Conservation (phyloP, 2,329 filamentous ascomycete genomes). For the Byssochlamys sp. region DNA sequence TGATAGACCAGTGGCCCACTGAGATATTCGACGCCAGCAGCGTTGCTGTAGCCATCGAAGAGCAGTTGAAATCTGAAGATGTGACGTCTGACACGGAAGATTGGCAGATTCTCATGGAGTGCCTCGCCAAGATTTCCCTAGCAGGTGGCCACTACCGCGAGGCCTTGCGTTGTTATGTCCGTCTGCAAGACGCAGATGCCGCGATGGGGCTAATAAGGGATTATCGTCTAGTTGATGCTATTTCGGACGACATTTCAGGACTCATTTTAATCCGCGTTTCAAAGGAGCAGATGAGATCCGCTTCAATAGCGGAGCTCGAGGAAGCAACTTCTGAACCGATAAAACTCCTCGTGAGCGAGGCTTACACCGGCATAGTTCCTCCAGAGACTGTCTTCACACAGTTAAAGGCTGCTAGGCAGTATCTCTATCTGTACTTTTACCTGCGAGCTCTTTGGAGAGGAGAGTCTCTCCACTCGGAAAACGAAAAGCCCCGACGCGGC, state of each 20-base stretch:
- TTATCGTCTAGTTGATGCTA: constrained; percentile 78
- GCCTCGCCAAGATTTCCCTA: constrained; percentile 74
- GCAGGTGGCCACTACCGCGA: constrained; percentile 72
- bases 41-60: constrained; percentile 69
- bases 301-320: constrained; percentile 62
- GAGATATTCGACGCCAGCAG: constrained; percentile 73
- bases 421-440: constrained; percentile 84
- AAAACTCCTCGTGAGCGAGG: constrained; percentile 77
- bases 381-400: constrained; percentile 70
- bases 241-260: constrained; percentile 79
- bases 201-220: constrained; percentile 79
- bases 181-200: constrained; percentile 80
- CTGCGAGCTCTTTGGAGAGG: constrained; percentile 76
- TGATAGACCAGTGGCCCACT: constrained; percentile 74
- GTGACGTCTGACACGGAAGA: constrained; percentile 70
- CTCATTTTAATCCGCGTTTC: constrained; percentile 82
- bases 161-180: constrained; percentile 79
- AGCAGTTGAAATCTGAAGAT: constrained; percentile 67
- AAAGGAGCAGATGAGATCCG: constrained; percentile 55
- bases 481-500: constrained; percentile 26
- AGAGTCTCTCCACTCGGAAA: constrained; percentile 44
- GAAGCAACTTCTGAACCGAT: constrained; percentile 75
- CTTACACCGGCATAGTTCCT: constrained; percentile 74
- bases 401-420: constrained; percentile 56
- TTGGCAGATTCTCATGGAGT: constrained; percentile 82